phyloP scores from a whole-genome alignment of 208 protist species.

The Lotmaria passim region DNA sequence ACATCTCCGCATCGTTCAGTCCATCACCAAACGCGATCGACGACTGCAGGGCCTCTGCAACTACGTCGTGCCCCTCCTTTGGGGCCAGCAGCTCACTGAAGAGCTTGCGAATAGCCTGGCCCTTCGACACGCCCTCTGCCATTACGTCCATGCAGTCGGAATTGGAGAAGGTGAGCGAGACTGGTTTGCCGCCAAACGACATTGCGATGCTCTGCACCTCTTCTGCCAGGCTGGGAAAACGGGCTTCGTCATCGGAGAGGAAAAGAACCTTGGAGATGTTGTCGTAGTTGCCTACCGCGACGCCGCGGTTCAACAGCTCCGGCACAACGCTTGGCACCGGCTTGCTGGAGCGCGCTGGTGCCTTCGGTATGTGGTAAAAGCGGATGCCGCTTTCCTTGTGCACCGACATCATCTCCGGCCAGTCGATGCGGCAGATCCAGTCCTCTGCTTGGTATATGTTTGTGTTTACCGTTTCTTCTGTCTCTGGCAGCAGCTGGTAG shows the following conservation, averaged over 20 bases:
- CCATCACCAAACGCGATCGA: slow-evolving; percentile 70
- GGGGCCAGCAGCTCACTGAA: slow-evolving; percentile 22
- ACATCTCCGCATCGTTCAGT: slow-evolving; percentile 64
- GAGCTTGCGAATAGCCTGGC: slow-evolving; percentile 28
- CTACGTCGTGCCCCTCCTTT: slow-evolving; percentile 16
- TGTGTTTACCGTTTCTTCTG: slow-evolving; percentile 49
- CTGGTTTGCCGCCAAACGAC: slow-evolving; percentile 3
- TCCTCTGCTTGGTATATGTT: slow-evolving; percentile 63
- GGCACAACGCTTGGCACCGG: not conserved
- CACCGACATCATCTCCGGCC: slow-evolving; percentile 43
- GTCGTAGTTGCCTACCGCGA: slow-evolving; percentile 36
- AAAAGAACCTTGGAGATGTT: slow-evolving; percentile 54
- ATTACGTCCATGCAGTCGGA: slow-evolving; percentile 48
- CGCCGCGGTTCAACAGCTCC: not conserved
- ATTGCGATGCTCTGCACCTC: slow-evolving; percentile 21
- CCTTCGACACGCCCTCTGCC: slow-evolving; percentile 45
- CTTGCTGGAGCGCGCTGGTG: slow-evolving; percentile 4
- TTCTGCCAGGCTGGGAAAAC: slow-evolving; percentile 18
- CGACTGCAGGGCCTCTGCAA: slow-evolving; percentile 24
- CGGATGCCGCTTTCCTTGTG: slow-evolving; percentile 46
- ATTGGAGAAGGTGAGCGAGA: slow-evolving; percentile 43
- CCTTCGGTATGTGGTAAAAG: slow-evolving; percentile 26
- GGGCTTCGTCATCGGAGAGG: slow-evolving; percentile 30
- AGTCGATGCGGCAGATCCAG: slow-evolving; percentile 61
- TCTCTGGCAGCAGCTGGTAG: slow-evolving; percentile 26